phyloP scores from a whole-genome alignment of 2,329 filamentous ascomycete species.

The Lojkania enalia region DNA sequence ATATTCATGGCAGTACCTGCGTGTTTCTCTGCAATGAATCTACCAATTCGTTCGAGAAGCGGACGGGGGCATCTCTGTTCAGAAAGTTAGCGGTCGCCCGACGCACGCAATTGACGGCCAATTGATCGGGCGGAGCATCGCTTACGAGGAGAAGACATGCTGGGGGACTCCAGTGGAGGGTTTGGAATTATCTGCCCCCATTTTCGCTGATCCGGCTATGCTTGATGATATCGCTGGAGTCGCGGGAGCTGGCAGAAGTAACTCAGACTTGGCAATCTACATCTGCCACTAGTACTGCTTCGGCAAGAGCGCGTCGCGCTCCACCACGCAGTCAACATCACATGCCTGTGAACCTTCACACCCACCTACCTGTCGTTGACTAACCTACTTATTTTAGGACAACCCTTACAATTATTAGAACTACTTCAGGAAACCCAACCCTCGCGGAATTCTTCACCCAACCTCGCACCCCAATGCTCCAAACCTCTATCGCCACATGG shows the following conservation, averaged over 20 bases:
- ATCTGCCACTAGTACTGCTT: slow-evolving; percentile 20
- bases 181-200: slow-evolving; percentile 67
- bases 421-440: no score
- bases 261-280: slow-evolving; percentile 30
- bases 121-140: slow-evolving; percentile 25
- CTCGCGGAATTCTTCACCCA: no score
- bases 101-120: slow-evolving; percentile 17
- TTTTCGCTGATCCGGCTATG: slow-evolving; percentile 42
- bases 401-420: no score
- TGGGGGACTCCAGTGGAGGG: slow-evolving; percentile 57
- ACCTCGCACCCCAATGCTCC: slow-evolving; percentile 38
- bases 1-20: slow-evolving; percentile 64
- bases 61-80: slow-evolving; percentile 62
- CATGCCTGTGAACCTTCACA: no score
- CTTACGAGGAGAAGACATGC: slow-evolving; percentile 66
- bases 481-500: slow-evolving; percentile 53
- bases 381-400: no score
- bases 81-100: slow-evolving; percentile 31
- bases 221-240: slow-evolving; percentile 27
- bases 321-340: slow-evolving; percentile 6
- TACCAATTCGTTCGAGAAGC: slow-evolving; percentile 79
- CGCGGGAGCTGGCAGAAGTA: slow-evolving; percentile 35
- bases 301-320: slow-evolving; percentile 11
- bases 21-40: slow-evolving; percentile 81
- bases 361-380: no score